These are phyloP conservation scores for Cyanidiococcus yangmingshanensis DNA, from an alignment of 23 red algal species.

Conservation along the genomic window DNA sequence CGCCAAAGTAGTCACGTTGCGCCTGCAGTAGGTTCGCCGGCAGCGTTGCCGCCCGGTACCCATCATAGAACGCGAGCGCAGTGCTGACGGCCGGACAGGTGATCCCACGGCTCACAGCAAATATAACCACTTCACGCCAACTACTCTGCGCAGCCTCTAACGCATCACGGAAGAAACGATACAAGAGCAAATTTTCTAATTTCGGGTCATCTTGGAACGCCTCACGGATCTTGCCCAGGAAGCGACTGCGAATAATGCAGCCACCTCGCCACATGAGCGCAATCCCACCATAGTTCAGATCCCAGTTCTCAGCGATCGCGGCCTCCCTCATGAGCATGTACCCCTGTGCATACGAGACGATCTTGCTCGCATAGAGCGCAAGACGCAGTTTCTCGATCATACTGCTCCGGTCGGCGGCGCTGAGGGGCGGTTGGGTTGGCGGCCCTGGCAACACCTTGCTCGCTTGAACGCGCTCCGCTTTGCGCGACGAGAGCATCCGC, in stretches of 20 bases:
- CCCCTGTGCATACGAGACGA: slow-evolving; percentile 64
- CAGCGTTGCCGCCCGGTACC: slow-evolving; percentile 44
- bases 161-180: slow-evolving; percentile 45
- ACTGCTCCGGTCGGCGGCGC: background rate
- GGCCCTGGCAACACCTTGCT: slow-evolving; percentile 34
- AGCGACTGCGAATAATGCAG: slow-evolving; percentile 67
- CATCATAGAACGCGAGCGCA: slow-evolving; percentile 53
- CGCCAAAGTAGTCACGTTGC: slow-evolving; percentile 97
- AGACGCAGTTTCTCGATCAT: slow-evolving; percentile 40
- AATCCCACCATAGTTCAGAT: slow-evolving; percentile 67
- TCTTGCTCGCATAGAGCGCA: slow-evolving; percentile 80
- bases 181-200: slow-evolving; percentile 46
- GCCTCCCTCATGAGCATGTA: slow-evolving; percentile 67
- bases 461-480: slow-evolving; percentile 53
- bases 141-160: slow-evolving; percentile 30
- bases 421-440: background rate
- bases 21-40: slow-evolving; percentile 68
- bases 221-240: slow-evolving; percentile 60
- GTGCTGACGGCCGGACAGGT: slow-evolving; percentile 49
- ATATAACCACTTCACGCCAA: slow-evolving; percentile 41
- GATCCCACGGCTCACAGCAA: slow-evolving; percentile 44
- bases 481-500: slow-evolving; percentile 52
- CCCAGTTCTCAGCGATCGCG: slow-evolving; percentile 48
- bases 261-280: slow-evolving; percentile 80
- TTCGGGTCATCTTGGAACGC: slow-evolving; percentile 34